Evolutionary conservation across 2,329 filamentous ascomycete species (phyloP), one percentile per base, ranked within the genome.

Genomic region (Nemania diffusa): DNA sequence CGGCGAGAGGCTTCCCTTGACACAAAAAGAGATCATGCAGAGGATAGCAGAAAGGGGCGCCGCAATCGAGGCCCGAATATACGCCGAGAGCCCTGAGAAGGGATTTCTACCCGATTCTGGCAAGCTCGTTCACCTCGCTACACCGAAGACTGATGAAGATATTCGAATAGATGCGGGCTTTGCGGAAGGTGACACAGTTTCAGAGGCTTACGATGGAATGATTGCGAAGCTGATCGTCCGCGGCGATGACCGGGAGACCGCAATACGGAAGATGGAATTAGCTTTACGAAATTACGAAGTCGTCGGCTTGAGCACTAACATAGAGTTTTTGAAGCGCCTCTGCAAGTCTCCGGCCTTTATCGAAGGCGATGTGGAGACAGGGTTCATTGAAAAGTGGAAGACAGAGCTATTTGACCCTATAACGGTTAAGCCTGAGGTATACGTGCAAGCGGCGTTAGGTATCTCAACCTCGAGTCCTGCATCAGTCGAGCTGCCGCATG

Each of bases 181-280:
- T 78, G 88, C 94, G 29, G 87, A 94, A 72, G 96, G 96, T 27
- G 95, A 97, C 77, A 93, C 93, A 69, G 92, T 99, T 2, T 97
- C 94, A 0, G 93, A 95, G 65, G 92, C 96, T 62, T 99, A 99
- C 79, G 96, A 99, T 74, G 96, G 96, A 29, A 99, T 99, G 96
- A 97, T 99, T 72, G 93, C 96, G 51, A 99, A 99, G 81, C 87
- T 99, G 59, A 99, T 99, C 73, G 93, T 98, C 5, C 88, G 92
- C 65, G 96, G 92, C 0, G 87, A 88, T 17, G 91, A 91, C 64
- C 87, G 96, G 67, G 87, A 91, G 77, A 91, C 92, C 27, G 93
- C 94, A 3, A 91, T 99, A 57, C 90, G 92, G 65, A 97, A 93
- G 79, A 85, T 99, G 66, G 88, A 90, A 42, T 84, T 90, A 3